Conservation (phyloP, 371 early-diverging fungal genomes). For the Rhizopus stolonifer region DNA sequence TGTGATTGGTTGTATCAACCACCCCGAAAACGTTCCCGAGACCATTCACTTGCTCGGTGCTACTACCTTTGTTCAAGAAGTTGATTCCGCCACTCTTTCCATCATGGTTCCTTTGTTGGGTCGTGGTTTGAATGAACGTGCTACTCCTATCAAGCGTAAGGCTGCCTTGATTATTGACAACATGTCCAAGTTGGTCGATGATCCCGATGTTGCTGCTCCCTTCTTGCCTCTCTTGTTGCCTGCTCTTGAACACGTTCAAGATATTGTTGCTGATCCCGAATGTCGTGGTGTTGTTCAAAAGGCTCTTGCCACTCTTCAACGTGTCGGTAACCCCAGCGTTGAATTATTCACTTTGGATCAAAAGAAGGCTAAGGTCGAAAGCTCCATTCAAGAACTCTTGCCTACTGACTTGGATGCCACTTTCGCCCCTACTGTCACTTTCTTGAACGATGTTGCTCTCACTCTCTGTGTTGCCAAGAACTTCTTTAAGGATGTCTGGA, state of each 20-base stretch:
- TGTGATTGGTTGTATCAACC: slow-evolving; percentile 62
- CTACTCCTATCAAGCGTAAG: slow-evolving; percentile 72
- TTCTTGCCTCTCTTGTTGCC: slow-evolving; percentile 81
- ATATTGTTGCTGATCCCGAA: slow-evolving; percentile 78
- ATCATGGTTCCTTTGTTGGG: slow-evolving; percentile 76
- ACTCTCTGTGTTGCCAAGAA: slow-evolving; percentile 35
- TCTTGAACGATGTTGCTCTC: slow-evolving; percentile 35
- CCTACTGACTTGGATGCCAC: slow-evolving; percentile 39
- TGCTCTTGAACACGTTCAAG: slow-evolving; percentile 72
- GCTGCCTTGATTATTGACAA: slow-evolving; percentile 84
- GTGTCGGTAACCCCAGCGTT: slow-evolving; percentile 26
- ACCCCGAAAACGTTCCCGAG: slow-evolving; percentile 64
- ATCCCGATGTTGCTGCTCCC: slow-evolving; percentile 76
- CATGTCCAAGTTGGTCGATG: slow-evolving; percentile 81
- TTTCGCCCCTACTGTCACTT: slow-evolving; percentile 36
- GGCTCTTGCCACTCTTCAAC: slow-evolving; percentile 41
- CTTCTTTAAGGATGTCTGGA: slow-evolving; percentile 39
- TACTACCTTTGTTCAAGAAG: slow-evolving; percentile 75
- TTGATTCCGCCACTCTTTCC: slow-evolving; percentile 77
- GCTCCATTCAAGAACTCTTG: slow-evolving; percentile 37
- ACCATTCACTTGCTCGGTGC: slow-evolving; percentile 67
- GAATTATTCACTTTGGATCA: slow-evolving; percentile 38
- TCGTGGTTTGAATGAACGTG: slow-evolving; percentile 72
- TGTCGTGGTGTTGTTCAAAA: slow-evolving; percentile 63
- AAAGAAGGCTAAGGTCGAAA: slow-evolving; percentile 47